These are phyloP conservation scores for Petrea volubilis DNA, from an alignment of 257 asterid genomes.

Conservation along the genomic window DNA sequence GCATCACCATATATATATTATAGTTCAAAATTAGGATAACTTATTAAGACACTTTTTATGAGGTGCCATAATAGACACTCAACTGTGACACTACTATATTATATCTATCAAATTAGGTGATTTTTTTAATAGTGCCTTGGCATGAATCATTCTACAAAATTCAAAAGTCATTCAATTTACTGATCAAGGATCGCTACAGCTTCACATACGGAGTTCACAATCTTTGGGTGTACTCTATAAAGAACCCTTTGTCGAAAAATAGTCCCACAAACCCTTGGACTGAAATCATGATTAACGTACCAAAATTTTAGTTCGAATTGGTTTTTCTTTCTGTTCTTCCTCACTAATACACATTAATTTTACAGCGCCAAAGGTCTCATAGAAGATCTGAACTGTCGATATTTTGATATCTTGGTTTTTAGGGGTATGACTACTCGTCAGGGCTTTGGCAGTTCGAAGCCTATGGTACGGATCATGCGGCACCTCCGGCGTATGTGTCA, in stretches of 20 bases:
- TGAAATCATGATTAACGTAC: conserved; percentile 16
- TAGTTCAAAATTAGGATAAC: too few species aligned
- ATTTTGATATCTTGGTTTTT: neutral
- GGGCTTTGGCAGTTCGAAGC: conserved; percentile 48
- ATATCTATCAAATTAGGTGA: too few species aligned
- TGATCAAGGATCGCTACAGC: conserved; percentile 7
- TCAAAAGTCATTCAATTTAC: conserved; percentile 20
- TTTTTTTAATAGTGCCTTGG: too few species aligned
- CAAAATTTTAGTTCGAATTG: neutral
- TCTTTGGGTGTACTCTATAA: conserved; percentile 14
- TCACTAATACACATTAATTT: neutral
- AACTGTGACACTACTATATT: too few species aligned
- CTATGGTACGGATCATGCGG: conserved; percentile 27
- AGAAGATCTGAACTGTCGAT: neutral
- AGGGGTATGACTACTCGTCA: conserved; percentile 38
- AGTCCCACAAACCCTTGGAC: conserved; percentile 30
- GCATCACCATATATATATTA: too few species aligned
- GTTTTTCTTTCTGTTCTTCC: neutral
- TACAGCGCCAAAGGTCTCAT: neutral
- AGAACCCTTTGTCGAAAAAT: conserved; percentile 12
- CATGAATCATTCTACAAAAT: conserved; percentile 6
- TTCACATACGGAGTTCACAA: conserved; percentile 27
- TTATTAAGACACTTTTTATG: too few species aligned
- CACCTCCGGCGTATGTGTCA: conserved; percentile 35
- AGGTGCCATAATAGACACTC: too few species aligned